These are phyloP conservation scores for Aureobasidium pullulans DNA, from an alignment of 2,329 filamentous ascomycete genomes.

Conservation along the genomic window DNA sequence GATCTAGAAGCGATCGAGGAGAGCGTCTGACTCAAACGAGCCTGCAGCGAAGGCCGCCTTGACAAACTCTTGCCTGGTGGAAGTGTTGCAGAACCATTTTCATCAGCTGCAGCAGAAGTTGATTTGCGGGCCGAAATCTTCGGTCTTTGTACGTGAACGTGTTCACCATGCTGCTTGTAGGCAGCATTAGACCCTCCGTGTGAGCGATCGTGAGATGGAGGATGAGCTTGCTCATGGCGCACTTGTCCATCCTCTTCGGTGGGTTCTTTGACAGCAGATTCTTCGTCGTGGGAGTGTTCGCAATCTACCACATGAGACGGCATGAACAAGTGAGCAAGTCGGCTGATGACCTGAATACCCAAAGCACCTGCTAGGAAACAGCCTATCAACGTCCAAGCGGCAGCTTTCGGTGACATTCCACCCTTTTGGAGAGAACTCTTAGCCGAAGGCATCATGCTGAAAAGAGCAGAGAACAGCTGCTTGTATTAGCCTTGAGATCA, in stretches of 20 bases:
- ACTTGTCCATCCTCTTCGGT: slow-evolving; percentile 24
- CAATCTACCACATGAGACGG: slow-evolving; percentile 77
- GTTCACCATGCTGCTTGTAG: slow-evolving; percentile 8
- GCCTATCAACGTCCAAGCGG: slow-evolving; percentile 61
- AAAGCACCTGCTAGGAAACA: slow-evolving; percentile 67
- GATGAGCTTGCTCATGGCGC: slow-evolving; percentile 23
- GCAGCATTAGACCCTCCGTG: not conserved
- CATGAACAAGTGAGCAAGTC: slow-evolving; percentile 64
- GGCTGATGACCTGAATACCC: slow-evolving; percentile 67
- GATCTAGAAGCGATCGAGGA: slow-evolving; percentile 43
- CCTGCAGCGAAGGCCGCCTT: slow-evolving; percentile 33
- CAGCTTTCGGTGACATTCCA: slow-evolving; percentile 57
- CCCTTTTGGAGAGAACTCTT: slow-evolving; percentile 67
- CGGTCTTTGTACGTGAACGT: slow-evolving; percentile 1
- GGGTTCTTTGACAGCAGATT: slow-evolving; percentile 41
- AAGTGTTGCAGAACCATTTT: not conserved
- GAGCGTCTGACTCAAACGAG: slow-evolving; percentile 36
- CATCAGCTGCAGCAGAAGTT: not conserved
- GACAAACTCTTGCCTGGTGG: not conserved
- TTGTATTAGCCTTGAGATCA: slow-evolving; percentile 9
- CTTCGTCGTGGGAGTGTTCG: slow-evolving; percentile 62
- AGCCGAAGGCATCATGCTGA: slow-evolving; percentile 86
- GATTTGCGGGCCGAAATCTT: not conserved
- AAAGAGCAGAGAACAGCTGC: slow-evolving; percentile 84
- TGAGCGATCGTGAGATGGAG: slow-evolving; percentile 8